Percentiles rank a stretch among this genome's conserved stretches.
These are phyloP conservation scores for Globisporangium irregulare DNA, from an alignment of 352 stramenopile genomes.

Conservation along the genomic window DNA sequence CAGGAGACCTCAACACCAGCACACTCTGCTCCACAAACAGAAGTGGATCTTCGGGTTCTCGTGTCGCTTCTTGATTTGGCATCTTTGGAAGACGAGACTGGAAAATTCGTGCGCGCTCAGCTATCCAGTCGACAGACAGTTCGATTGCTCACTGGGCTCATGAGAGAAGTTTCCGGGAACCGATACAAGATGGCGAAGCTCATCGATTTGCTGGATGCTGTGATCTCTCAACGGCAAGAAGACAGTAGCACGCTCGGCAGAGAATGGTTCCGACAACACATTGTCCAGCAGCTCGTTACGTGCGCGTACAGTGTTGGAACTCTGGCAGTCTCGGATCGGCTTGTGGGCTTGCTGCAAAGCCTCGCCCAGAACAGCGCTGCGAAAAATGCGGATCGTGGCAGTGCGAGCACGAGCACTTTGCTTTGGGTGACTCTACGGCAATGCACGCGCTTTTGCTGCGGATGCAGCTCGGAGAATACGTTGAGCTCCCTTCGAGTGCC, in stretches of 20 bases:
- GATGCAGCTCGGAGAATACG: constrained; percentile 18
- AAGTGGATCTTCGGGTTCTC: constrained; percentile 17
- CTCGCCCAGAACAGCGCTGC: constrained; percentile 16
- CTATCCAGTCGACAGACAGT: constrained; percentile 35
- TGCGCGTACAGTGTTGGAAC: constrained; percentile 33
- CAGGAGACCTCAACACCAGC: neutral
- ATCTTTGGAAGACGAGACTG: constrained; percentile 21
- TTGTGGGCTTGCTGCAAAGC: constrained; percentile 31
- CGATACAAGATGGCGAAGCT: constrained; percentile 30
- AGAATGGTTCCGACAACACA: constrained; percentile 42
- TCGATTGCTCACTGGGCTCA: constrained; percentile 29
- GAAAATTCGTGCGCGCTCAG: constrained; percentile 38
- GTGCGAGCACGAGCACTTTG: constrained; percentile 17
- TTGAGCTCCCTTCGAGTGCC: neutral
- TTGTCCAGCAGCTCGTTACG: constrained; percentile 42
- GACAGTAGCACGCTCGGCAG: constrained; percentile 7
- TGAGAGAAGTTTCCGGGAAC: constrained; percentile 17
- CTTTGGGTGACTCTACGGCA: constrained; percentile 56
- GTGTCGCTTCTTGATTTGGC: constrained; percentile 26
- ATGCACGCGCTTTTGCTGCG: constrained; percentile 60
- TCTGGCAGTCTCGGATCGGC: constrained; percentile 17
- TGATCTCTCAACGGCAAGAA: constrained; percentile 23
- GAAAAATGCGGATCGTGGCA: constrained; percentile 1
- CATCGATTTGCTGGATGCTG: constrained; percentile 35
- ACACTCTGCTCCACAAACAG: constrained; percentile 4